These are phyloP conservation scores for Xylariaceae sp. DNA, from an alignment of 2,329 filamentous ascomycete species.

Conservation along the genomic window DNA sequence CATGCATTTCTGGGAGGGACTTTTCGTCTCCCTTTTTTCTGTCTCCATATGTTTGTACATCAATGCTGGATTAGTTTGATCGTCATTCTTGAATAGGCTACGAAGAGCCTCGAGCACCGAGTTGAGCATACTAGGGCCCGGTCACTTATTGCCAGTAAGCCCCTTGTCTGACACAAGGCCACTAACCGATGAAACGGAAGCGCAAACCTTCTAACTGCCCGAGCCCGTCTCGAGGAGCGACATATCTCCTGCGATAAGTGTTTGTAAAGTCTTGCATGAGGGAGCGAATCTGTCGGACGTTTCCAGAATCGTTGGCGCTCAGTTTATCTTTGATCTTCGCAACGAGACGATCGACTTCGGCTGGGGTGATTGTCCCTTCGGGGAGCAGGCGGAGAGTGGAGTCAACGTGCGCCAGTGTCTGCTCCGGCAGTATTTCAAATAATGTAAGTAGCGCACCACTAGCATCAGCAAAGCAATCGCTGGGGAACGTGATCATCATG, in stretches of 20 bases:
- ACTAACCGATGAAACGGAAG: slow-evolving; percentile 69
- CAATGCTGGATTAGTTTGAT: not conserved
- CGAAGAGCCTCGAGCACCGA: not conserved
- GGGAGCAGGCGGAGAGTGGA: slow-evolving; percentile 80
- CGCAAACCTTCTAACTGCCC: slow-evolving; percentile 80
- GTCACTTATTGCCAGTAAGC: not conserved
- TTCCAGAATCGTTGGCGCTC: slow-evolving; percentile 53
- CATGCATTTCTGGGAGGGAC: not conserved
- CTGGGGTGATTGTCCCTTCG: slow-evolving; percentile 69
- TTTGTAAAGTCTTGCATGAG: slow-evolving; percentile 96
- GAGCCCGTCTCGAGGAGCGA: slow-evolving; percentile 88
- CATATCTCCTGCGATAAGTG: slow-evolving; percentile 85
- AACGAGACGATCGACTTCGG: slow-evolving; percentile 77
- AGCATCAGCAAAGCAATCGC: slow-evolving; percentile 91
- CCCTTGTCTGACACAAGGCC: not conserved
- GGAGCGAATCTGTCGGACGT: slow-evolving; percentile 70
- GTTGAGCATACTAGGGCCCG: not conserved
- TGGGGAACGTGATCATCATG: slow-evolving; percentile 98
- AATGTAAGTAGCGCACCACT: slow-evolving; percentile 86
- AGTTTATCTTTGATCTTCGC: slow-evolving; percentile 75
- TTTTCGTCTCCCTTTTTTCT: not conserved
- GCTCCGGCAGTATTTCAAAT: slow-evolving; percentile 77
- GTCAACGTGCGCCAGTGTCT: slow-evolving; percentile 78
- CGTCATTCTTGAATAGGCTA: slow-evolving; percentile 4
- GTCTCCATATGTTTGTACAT: not conserved